Base-by-base conservation (phyloP, 495 filamentous ascomycete genomes). In the Rusavskia elegans region DNA sequence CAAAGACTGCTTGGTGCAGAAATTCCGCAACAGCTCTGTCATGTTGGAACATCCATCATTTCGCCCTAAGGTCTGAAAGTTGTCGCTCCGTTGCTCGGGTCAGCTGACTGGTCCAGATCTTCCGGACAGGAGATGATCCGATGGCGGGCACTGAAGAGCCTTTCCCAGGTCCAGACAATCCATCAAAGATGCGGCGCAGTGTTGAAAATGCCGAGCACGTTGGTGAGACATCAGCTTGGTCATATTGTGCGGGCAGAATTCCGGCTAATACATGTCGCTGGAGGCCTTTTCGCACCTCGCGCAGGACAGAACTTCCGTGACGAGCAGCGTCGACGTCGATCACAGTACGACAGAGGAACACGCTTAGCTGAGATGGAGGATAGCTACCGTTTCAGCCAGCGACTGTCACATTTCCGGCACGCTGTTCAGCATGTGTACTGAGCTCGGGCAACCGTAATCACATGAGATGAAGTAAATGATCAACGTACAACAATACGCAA, bases 1-100 rank as follows among this genome's bases (percentile, higher is more conserved):
- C 38, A 81, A 81, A 55, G 90, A 94, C 61, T 87, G 85, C 50
- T 73, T 96, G 7, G 77, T 95, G 32, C 82, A 92, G 60, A 94
- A 96, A 58, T 97, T 98, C 66, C 83, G 90, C 20, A 98, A 98
- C 67, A 95, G 87, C 50, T 86, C 85, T 5, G 88, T 98, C 14
- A 96, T 96, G 85, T 69, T 88, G 11, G 87, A 96, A 66, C 74
- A 81, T 40, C 71, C 78, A 5, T 80, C 81, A 20, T 90, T 84
- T 61, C 83, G 89, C 10, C 90, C 90, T 2, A 93, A 92, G 73
- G 86, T 89, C 65, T 57, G 61, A 55, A n/a, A 21, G 19, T 14
- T 35, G n/a, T 20, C 37, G 16, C 39, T 10, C 30, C 20, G 20
- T 39, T 45, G 45, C 25, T 8, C 13, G 2, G 44, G 20, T 27